Evolutionary conservation across 257 asterid species (phyloP).

Genomic region (Solanum pimpinellifolium): DNA sequence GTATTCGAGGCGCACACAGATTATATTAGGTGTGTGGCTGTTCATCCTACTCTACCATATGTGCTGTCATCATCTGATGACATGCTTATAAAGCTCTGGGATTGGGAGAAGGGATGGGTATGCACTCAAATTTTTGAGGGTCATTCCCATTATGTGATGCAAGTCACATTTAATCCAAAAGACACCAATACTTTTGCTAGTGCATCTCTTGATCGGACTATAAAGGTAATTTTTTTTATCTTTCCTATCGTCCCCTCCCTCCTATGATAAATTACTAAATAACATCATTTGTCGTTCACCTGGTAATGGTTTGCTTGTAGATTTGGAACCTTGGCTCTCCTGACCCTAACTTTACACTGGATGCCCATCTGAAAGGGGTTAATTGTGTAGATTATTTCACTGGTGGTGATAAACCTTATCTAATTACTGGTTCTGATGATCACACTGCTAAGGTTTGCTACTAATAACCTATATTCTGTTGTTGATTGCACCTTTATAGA

Average conservation of each 20-base stretch:
- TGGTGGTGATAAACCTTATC: constrained; percentile 94
- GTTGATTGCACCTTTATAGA: background rate
- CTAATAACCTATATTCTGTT: constrained; percentile 2
- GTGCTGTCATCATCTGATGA: constrained; percentile 97
- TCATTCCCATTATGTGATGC: constrained; percentile 99
- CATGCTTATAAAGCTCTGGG: constrained; percentile 99
- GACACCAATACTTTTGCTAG: constrained; percentile 99
- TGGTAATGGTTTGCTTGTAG: constrained; percentile 29
- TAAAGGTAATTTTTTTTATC: constrained; percentile 44
- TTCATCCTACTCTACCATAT: constrained; percentile 93
- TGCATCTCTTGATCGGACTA: constrained; percentile 96
- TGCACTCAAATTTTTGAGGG: constrained; percentile 99
- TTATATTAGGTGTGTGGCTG: constrained; percentile 96
- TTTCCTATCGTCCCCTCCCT: background rate
- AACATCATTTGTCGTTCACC: background rate
- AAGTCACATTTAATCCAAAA: constrained; percentile 96
- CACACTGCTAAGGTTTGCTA: constrained; percentile 89
- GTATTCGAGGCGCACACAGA: constrained; percentile 97
- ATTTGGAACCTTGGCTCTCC: constrained; percentile 99
- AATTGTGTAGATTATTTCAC: constrained; percentile 96
- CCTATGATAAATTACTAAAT: background rate
- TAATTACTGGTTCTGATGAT: constrained; percentile 97
- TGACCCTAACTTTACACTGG: constrained; percentile 95
- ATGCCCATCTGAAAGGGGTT: constrained; percentile 94
- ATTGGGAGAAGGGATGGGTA: constrained; percentile 98